Evolutionary conservation across 176 grass and related monocot species (phyloP).

Genomic region (Bolboschoenus planiculmis): DNA sequence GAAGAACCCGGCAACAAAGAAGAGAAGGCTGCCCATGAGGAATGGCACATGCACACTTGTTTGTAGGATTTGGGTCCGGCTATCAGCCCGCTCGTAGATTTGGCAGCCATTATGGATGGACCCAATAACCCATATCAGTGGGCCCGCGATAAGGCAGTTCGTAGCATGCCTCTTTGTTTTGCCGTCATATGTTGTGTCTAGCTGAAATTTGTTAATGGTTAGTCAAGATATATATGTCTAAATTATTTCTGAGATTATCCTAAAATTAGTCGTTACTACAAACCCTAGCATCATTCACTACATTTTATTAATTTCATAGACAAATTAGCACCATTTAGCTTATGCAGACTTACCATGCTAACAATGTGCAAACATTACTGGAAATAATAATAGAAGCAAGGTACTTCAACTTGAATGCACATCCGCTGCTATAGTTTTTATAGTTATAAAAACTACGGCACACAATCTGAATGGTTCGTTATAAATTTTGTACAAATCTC

Average conservation of each 20-base stretch:
- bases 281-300: background rate
- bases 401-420: background rate
- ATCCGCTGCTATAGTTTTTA: too few species aligned
- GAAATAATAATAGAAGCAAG: background rate
- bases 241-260: background rate
- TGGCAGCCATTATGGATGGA: conserved; percentile 64
- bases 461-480: too few species aligned
- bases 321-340: background rate
- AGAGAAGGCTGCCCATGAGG: conserved; percentile 67
- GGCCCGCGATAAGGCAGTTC: conserved; percentile 43
- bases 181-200: background rate
- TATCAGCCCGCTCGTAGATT: conserved; percentile 73
- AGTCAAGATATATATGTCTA: background rate
- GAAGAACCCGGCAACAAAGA: conserved; percentile 46
- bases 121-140: conserved; percentile 54
- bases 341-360: background rate
- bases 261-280: background rate
- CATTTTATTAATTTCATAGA: background rate
- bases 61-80: conserved; percentile 71
- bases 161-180: conserved; percentile 24
- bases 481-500: too few species aligned
- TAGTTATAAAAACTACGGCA: too few species aligned
- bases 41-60: conserved; percentile 56
- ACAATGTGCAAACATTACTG: background rate
- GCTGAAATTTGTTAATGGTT: conserved; percentile 3